Percentiles rank a stretch among this genome's conserved stretches.
Evolutionary conservation across 1,139 yeast genomes (phyloP).

Genomic region (Blastobotrys serpentis): DNA sequence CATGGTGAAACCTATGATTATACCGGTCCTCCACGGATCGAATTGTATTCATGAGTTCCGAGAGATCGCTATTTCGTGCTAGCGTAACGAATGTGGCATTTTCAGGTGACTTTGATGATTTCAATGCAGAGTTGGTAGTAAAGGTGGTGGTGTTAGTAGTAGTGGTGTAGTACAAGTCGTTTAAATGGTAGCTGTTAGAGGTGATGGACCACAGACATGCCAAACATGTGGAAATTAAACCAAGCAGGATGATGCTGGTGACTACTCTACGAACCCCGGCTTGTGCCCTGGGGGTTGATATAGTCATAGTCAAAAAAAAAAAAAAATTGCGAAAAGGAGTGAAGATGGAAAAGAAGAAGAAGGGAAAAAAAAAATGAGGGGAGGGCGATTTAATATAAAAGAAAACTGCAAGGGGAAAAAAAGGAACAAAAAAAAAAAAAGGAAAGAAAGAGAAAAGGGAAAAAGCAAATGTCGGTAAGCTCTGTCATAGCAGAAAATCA

Average conservation of each 20-base stretch:
- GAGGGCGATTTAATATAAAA: background rate
- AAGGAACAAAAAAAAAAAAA: background rate
- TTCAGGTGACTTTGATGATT: conserved; percentile 18
- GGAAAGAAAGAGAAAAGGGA: background rate
- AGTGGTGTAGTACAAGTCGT: background rate
- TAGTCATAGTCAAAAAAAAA: background rate
- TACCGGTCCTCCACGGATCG: conserved; percentile 67
- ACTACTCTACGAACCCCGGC: conserved; percentile 3
- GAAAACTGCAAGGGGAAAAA: conserved; percentile 1
- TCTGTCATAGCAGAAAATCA: conserved; percentile 7
- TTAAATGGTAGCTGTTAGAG: background rate
- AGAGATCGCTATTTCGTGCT: conserved; percentile 66
- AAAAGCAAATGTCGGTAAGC: background rate
- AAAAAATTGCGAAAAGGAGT: background rate
- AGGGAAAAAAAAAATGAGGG: background rate
- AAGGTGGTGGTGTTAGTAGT: background rate
- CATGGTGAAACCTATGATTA: conserved; percentile 64
- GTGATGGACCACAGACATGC: conserved; percentile 4
- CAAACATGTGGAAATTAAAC: background rate
- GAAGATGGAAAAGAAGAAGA: background rate
- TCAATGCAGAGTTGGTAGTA: background rate
- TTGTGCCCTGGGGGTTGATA: background rate
- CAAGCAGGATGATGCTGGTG: background rate
- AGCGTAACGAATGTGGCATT: conserved; percentile 61
- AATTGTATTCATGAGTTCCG: conserved; percentile 55